Percentiles rank a stretch among this genome's conserved stretches.
These are phyloP conservation scores for Paecilomyces fulvus DNA, from an alignment of 2,329 filamentous ascomycete genomes.

Conservation along the genomic window DNA sequence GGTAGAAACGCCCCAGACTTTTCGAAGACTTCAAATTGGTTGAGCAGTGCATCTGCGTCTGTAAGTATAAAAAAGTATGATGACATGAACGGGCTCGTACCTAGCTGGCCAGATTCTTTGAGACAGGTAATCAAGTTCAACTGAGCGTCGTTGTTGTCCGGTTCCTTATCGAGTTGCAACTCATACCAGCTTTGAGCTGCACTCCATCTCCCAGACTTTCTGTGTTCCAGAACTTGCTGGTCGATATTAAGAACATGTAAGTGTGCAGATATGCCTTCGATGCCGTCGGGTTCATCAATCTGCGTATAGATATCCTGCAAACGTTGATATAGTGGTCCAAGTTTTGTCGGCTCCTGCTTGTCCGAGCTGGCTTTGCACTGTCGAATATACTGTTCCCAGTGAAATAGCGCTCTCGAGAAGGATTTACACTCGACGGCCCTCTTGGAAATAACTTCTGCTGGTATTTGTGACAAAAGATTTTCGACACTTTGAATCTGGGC, in stretches of 20 bases:
- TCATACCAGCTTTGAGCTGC: slow-evolving; percentile 98
- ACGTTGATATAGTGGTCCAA: slow-evolving; percentile 60
- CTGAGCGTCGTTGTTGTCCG: slow-evolving; percentile 68
- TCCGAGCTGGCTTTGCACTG: slow-evolving; percentile 39
- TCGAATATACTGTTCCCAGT: slow-evolving; percentile 85
- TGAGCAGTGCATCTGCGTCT: slow-evolving; percentile 65
- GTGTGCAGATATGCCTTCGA: slow-evolving; percentile 87
- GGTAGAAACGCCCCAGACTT: slow-evolving; percentile 43
- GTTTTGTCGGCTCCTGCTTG: slow-evolving; percentile 44
- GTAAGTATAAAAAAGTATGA: not conserved
- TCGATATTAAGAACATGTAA: slow-evolving; percentile 81
- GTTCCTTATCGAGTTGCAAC: slow-evolving; percentile 71
- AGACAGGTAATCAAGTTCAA: slow-evolving; percentile 78
- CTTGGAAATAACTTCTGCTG: slow-evolving; percentile 64
- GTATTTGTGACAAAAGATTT: slow-evolving; percentile 59
- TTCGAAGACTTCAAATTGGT: slow-evolving; percentile 72
- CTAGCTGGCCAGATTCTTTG: slow-evolving; percentile 91
- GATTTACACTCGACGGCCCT: slow-evolving; percentile 91
- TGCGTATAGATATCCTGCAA: slow-evolving; percentile 92
- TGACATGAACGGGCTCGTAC: slow-evolving; percentile 39
- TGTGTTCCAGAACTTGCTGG: slow-evolving; percentile 85
- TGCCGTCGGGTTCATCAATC: slow-evolving; percentile 94
- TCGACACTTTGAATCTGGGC: slow-evolving; percentile 57
- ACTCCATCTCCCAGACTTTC: slow-evolving; percentile 87
- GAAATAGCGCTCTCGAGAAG: slow-evolving; percentile 83